Conservation (phyloP, 2,329 filamentous ascomycete species). For the Venturia asperata region DNA sequence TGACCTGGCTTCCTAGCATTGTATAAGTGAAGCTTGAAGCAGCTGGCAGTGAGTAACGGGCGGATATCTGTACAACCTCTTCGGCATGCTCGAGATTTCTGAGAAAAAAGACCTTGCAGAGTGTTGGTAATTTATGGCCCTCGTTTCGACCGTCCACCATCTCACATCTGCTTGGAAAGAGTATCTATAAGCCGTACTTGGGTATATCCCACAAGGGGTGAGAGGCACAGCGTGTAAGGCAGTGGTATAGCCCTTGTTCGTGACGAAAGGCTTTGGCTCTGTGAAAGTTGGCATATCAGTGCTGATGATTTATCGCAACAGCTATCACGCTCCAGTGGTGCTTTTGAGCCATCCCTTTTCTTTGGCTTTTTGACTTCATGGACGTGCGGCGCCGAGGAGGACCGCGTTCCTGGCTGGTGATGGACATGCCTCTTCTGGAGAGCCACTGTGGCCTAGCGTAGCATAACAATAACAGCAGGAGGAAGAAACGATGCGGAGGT, state of each 20-base stretch:
- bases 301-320: no score
- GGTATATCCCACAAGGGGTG: no score
- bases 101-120: background rate
- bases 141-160: no score
- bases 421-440: background rate
- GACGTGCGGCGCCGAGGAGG: background rate
- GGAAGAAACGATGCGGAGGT: background rate
- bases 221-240: no score
- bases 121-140: background rate
- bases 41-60: background rate
- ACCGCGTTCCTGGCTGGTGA: background rate
- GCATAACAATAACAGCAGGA: background rate
- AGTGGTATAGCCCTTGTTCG: no score
- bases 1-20: background rate
- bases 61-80: background rate
- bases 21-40: background rate
- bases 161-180: no score
- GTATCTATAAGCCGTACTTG: no score
- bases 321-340: no score
- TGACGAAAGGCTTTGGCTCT: no score
- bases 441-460: conserved; percentile 10
- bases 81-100: background rate
- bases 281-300: no score
- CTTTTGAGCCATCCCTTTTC: no score
- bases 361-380: no score